Percentiles rank a stretch among this genome's conserved stretches.
These are phyloP conservation scores for Pythium aristosporum DNA, from an alignment of 352 stramenopile species.

Conservation along the genomic window DNA sequence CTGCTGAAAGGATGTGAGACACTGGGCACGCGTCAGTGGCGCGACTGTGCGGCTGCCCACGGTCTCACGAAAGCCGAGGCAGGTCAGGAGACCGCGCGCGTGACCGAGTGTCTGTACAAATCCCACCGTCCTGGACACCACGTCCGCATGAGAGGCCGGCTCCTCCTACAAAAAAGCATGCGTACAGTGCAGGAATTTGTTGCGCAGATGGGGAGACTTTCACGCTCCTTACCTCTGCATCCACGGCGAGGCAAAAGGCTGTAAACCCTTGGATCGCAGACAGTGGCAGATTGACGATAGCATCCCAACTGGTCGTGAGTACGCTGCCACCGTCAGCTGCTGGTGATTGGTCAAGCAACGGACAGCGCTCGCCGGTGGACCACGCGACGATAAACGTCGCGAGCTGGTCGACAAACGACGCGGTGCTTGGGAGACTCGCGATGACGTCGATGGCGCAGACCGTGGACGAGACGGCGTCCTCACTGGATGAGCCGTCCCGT, in stretches of 20 bases:
- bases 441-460: slow-evolving; percentile 15
- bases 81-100: slow-evolving; percentile 57
- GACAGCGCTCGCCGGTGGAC: slow-evolving; percentile 34
- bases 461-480: not conserved
- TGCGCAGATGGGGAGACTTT: not conserved
- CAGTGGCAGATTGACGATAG: slow-evolving; percentile 31
- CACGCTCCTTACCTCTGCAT: not conserved
- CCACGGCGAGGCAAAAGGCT: not conserved
- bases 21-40: slow-evolving; percentile 58
- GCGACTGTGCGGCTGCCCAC: slow-evolving; percentile 46
- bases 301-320: slow-evolving; percentile 30
- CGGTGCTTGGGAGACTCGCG: slow-evolving; percentile 21
- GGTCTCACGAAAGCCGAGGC: slow-evolving; percentile 67
- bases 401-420: slow-evolving; percentile 45
- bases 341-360: slow-evolving; percentile 26
- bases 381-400: slow-evolving; percentile 41
- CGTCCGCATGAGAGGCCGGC: not conserved
- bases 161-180: too few species aligned
- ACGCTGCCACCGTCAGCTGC: slow-evolving; percentile 41
- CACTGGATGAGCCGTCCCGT: not conserved
- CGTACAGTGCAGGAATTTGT: not conserved
- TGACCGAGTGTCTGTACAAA: slow-evolving; percentile 35
- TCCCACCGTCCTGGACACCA: not conserved
- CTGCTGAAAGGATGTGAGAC: slow-evolving; percentile 49
- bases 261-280: slow-evolving; percentile 29